Base-by-base conservation (phyloP, 108 stramenopile genomes). In the Chaetoceros muelleri region DNA sequence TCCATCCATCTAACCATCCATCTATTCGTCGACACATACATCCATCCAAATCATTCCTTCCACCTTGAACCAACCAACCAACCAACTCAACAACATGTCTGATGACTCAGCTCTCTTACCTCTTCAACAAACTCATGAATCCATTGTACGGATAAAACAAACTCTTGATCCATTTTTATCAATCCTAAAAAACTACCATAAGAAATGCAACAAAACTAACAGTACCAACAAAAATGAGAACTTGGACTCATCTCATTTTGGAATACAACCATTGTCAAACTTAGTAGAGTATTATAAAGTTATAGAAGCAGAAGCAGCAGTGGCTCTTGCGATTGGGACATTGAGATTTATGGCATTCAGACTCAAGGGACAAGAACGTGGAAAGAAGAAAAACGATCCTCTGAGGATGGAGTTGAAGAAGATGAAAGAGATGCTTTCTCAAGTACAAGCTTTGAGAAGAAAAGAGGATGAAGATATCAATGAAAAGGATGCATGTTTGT, bases 301-400 rank as follows among this genome's bases (percentile, higher is more conserved):
- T 13, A 13, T 13, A 40, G 34, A 78, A 56, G 81, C 81, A 1
- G 63, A 72, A 55, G 73, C 80, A 21, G 79, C 79, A 2, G 80
- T 87, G 25, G 76, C 81, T 25, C 52, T 90, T 16, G 75, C 89
- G 3, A 47, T 90, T 0, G 83, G 89, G n/a, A 90, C 84, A 28
- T 45, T 90, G 48, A 66, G 85, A 40, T 85, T 82, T 55, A 87
- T 90, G 89, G 79, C 79, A 0, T 78, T 68, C 20, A 60, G 89
- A 26, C 54, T 90, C 40, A 64, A 72, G 1, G 88, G 85, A 13
- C 53, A 74, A 16, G 81, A 84, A 50, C 51, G 59, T 53, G 82
- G 84, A 27, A 57, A 74, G 2, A 69, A 73, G 44, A 62, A 65
- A 55, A 77, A 80, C 45, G 85, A 87, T 58, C 77, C 82, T 1